Evolutionary conservation across 805 yeast species (phyloP).

Genomic region (Saccharomycopsis olivae): DNA sequence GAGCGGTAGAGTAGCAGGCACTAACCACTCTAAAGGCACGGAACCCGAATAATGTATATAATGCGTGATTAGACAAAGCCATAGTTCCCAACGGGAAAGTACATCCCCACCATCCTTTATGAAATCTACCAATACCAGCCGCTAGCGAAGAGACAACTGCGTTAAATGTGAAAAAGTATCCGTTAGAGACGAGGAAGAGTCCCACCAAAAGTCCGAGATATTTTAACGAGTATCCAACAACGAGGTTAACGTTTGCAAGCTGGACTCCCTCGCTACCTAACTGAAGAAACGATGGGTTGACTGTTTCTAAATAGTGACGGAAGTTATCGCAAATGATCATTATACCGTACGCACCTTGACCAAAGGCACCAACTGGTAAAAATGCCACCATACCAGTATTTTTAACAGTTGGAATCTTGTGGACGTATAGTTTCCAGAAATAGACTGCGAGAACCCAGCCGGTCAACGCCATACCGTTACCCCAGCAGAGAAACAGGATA

Average conservation of each 20-base stretch:
- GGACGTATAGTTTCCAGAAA: constrained; percentile 46
- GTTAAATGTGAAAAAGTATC: constrained; percentile 44
- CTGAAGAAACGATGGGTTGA: constrained; percentile 18
- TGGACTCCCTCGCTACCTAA: constrained; percentile 13
- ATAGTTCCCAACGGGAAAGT: constrained; percentile 88
- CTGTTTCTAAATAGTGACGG: constrained; percentile 17
- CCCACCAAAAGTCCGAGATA: constrained; percentile 31
- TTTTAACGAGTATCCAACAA: constrained; percentile 19
- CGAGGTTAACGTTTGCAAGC: constrained; percentile 20
- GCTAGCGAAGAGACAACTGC: constrained; percentile 28
- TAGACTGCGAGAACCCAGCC: constrained; percentile 45
- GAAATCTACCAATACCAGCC: constrained; percentile 30
- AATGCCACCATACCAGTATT: constrained; percentile 52
- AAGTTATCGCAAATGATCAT: constrained; percentile 41
- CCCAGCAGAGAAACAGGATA: constrained; percentile 51
- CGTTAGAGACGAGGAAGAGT: constrained; percentile 40
- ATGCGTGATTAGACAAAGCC: constrained; percentile 46
- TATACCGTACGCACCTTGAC: constrained; percentile 73
- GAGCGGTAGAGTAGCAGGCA: constrained; percentile 45
- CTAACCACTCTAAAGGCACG: constrained; percentile 52
- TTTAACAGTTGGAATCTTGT: constrained; percentile 46
- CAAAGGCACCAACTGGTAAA: constrained; percentile 74
- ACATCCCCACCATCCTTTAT: constrained; percentile 66
- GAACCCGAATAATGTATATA: constrained; percentile 39
- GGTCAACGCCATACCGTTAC: constrained; percentile 55